Base-by-base conservation (phyloP, 176 grass and related monocot species). In the Bromus sterilis region DNA sequence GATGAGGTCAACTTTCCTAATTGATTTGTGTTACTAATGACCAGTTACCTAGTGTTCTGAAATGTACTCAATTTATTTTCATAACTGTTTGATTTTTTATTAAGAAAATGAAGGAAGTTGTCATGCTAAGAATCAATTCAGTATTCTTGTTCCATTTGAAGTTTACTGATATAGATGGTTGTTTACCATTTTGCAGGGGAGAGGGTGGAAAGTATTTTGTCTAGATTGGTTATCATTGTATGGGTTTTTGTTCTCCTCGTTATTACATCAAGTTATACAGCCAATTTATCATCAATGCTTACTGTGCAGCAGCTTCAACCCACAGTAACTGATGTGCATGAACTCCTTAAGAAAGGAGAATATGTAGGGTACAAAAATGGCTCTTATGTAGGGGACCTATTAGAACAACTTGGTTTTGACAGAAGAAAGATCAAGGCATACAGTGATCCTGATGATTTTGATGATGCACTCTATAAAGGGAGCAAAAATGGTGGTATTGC, bases 201-300 rank as follows among this genome's bases (percentile, higher is more conserved):
- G 76, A 93, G 74, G 80, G 21, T 93, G 20, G 48, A 89, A 33
- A 83, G 66, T 56, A 75, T 76, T 46, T 88, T 92, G 40, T 92
- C 90, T 7, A 89, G 77, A 63, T 25, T 83, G 11, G 65, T 83
- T 18, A 26, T 82, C 6, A 81, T 88, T 67, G 75, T 82, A 49
- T 89, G 79, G 84, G 15, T 81, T 2, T 66, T 84, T 6, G 76
- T 89, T 2, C 49, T 89, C 5, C 63, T 93, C 0, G 66, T 84
- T 49, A 63, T 93, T 63, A 84, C 83, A 30, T 93, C 90, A 65
- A 93, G 87, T 29, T 93, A 93, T 56, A 93, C 87, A n/a, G 90
- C 87, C 41, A 92, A 56, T 30, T 74, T 92, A 32, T 55, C 90
- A 1, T 93, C 87, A 5, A 87, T 93, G 67, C 70, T 93, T 30